Conservation (phyloP, 169 alveolate genomes). For the Plasmodium vinckei region DNA sequence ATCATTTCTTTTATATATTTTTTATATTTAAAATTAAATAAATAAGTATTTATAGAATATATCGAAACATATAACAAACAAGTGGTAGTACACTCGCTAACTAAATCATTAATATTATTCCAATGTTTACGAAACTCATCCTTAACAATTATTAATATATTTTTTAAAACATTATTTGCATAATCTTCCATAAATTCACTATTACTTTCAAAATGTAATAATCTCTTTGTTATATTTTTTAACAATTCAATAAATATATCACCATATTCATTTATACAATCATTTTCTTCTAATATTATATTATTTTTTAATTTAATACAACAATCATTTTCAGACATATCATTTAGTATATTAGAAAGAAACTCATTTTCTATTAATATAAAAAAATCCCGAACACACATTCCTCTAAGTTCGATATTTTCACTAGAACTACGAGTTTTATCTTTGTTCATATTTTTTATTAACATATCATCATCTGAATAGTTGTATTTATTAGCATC, state of each 20-base stretch:
- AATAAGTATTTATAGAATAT: conserved; percentile 22
- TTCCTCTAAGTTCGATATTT: conserved; percentile 31
- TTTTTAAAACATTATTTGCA: conserved; percentile 41
- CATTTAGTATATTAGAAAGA: conserved; percentile 45
- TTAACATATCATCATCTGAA: not conserved
- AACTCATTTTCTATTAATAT: conserved; percentile 41
- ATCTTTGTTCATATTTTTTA: not conserved
- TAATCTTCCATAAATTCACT: conserved; percentile 37
- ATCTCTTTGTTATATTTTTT: conserved; percentile 16
- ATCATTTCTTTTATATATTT: conserved; percentile 43
- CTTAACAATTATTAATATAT: conserved; percentile 45
- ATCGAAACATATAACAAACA: conserved; percentile 64
- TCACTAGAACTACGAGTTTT: not conserved
- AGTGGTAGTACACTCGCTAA: conserved; percentile 42
- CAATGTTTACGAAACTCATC: conserved; percentile 71
- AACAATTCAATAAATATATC: conserved; percentile 37
- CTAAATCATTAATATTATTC: conserved; percentile 64
- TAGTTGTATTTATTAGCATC: not conserved
- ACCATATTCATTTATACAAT: conserved; percentile 63
- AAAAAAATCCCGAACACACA: conserved; percentile 46
- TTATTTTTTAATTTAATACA: conserved; percentile 61
- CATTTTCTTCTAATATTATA: conserved; percentile 53
- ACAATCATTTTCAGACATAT: conserved; percentile 48
- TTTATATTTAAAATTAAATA: conserved; percentile 20
- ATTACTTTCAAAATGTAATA: conserved; percentile 4